Conservation (phyloP, 1,284 basidiomycete species). For the Gastroboletus turbinatus region DNA sequence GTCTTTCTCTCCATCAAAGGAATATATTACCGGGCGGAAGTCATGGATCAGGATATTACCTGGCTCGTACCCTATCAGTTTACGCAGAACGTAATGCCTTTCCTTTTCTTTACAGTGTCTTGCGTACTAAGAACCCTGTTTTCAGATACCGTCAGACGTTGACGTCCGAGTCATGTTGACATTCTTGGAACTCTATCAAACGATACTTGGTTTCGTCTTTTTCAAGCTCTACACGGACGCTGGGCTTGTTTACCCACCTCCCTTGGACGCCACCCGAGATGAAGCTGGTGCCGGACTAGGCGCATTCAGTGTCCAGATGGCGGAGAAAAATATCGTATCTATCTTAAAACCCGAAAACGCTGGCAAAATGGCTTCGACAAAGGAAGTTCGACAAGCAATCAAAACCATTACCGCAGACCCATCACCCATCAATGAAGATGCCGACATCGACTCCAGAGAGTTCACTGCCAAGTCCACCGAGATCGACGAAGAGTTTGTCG, state of each 20-base stretch:
- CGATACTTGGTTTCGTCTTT: slow-evolving; percentile 91
- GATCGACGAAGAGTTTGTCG: slow-evolving; percentile 70
- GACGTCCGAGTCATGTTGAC: slow-evolving; percentile 99
- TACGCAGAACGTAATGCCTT: slow-evolving; percentile 79
- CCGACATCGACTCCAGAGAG: slow-evolving; percentile 40
- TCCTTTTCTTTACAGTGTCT: not conserved
- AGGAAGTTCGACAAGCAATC: slow-evolving; percentile 74
- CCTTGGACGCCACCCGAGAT: slow-evolving; percentile 82
- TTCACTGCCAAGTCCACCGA: slow-evolving; percentile 33
- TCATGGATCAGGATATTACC: slow-evolving; percentile 89
- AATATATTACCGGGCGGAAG: slow-evolving; percentile 96
- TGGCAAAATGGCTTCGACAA: slow-evolving; percentile 61
- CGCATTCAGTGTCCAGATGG: slow-evolving; percentile 80
- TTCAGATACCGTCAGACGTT: slow-evolving; percentile 90
- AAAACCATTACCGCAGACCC: slow-evolving; percentile 52
- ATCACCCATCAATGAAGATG: slow-evolving; percentile 36
- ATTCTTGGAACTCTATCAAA: slow-evolving; percentile 98
- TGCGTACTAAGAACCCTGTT: slow-evolving; percentile 11
- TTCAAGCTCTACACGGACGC: slow-evolving; percentile 98
- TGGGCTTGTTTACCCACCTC: slow-evolving; percentile 93
- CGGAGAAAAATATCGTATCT: slow-evolving; percentile 32
- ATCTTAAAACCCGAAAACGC: slow-evolving; percentile 46
- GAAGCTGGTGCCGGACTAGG: slow-evolving; percentile 89
- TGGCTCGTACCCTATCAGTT: slow-evolving; percentile 99
- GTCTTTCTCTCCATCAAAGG: slow-evolving; percentile 98